Evolutionary conservation across 345 rosid species (phyloP).

Genomic region (Rubroshorea leprosula): DNA sequence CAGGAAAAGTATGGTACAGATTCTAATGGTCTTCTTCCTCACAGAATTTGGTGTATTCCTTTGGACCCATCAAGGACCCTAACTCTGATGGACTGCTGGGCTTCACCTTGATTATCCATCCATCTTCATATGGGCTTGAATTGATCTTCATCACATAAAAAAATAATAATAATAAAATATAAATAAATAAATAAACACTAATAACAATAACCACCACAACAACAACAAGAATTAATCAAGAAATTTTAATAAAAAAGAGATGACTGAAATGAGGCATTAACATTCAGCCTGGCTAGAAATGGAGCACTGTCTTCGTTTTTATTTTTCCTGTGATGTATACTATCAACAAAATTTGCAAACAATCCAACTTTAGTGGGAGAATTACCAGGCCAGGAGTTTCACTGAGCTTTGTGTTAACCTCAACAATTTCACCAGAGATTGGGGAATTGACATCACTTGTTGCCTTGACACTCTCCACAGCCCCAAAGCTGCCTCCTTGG

Average conservation of each 20-base stretch:
- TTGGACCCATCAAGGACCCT: slow-evolving; percentile 67
- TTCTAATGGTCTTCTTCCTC: slow-evolving; percentile 89
- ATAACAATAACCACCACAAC: too few relatives aligned
- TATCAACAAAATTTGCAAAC: neutral
- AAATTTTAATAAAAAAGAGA: too few relatives aligned
- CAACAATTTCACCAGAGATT: slow-evolving; percentile 77
- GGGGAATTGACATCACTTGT: slow-evolving; percentile 91
- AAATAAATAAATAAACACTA: too few relatives aligned
- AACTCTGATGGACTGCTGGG: slow-evolving; percentile 72
- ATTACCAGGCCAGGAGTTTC: slow-evolving; percentile 76
- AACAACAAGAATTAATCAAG: neutral
- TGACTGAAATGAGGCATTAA: neutral
- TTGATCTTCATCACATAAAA: slow-evolving; percentile 45
- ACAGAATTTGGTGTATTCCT: slow-evolving; percentile 79
- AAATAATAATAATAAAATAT: neutral
- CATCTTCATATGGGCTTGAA: slow-evolving; percentile 81
- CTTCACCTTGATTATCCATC: slow-evolving; percentile 98
- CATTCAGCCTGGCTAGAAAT: too few relatives aligned
- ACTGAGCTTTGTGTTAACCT: slow-evolving; percentile 64
- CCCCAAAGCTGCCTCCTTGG: slow-evolving; percentile 69
- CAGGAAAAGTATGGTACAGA: neutral
- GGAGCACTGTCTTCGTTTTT: too few relatives aligned
- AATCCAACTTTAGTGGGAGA: neutral
- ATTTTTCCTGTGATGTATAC: too few relatives aligned
- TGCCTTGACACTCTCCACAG: slow-evolving; percentile 94